Conservation (phyloP, 305 asterid genomes). For the Withania somnifera region DNA sequence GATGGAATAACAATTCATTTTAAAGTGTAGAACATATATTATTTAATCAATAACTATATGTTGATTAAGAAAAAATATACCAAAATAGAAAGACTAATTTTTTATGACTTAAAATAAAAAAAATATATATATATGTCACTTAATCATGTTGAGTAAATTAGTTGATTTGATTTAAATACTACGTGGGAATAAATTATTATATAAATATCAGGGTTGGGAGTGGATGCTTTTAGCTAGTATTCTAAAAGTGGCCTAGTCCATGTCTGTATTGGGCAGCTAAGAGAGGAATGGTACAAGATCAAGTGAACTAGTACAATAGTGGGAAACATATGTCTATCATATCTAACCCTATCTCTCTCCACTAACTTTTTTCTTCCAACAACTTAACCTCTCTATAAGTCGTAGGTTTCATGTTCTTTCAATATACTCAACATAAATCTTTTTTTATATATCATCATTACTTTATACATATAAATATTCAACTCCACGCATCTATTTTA, state of each 20-base stretch:
- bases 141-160: too few relatives aligned
- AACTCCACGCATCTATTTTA: slow-evolving; percentile 9
- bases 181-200: too few relatives aligned
- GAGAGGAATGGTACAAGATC: slow-evolving; percentile 14
- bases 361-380: neutral
- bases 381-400: slow-evolving; percentile 12
- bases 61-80: too few relatives aligned
- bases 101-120: too few relatives aligned
- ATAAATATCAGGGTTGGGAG: too few relatives aligned
- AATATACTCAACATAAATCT: neutral
- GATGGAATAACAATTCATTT: neutral
- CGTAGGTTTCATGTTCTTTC: slow-evolving; percentile 22
- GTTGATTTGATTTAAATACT: too few relatives aligned
- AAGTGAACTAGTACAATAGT: neutral
- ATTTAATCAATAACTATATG: too few relatives aligned
- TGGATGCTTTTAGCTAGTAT: too few relatives aligned
- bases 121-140: too few relatives aligned
- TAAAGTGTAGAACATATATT: too few relatives aligned
- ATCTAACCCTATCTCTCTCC: neutral
- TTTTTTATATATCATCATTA: neutral
- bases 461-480: neutral
- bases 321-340: slow-evolving; percentile 3
- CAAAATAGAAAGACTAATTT: too few relatives aligned
- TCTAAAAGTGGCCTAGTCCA: neutral
- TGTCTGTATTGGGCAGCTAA: slow-evolving; percentile 20